Conservation (phyloP, 805 yeast species). For the Ogataea methylovora region DNA sequence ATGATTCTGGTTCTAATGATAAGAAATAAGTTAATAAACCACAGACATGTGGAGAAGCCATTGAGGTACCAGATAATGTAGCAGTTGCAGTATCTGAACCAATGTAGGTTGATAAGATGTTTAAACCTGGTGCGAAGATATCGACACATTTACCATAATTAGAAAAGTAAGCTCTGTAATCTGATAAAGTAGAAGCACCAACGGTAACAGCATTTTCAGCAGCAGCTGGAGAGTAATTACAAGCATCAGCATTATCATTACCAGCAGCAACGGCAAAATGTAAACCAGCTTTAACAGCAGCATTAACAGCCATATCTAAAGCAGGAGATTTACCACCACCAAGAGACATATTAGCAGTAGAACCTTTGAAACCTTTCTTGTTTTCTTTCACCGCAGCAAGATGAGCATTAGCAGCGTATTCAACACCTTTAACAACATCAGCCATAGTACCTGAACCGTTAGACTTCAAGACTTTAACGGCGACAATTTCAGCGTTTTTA, state of each 20-base stretch:
- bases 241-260: conserved; percentile 88
- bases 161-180: conserved; percentile 89
- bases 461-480: conserved; percentile 76
- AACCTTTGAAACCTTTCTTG: conserved; percentile 69
- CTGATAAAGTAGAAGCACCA: conserved; percentile 88
- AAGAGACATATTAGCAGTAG: conserved; percentile 87
- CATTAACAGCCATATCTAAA: conserved; percentile 79
- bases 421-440: conserved; percentile 79
- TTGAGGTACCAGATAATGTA: conserved; percentile 88
- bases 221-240: conserved; percentile 86
- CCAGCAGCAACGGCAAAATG: conserved; percentile 97
- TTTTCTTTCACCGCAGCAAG: conserved; percentile 37
- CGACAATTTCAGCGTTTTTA: conserved; percentile 69
- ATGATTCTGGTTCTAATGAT: conserved; percentile 73
- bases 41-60: conserved; percentile 96
- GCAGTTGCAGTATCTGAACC: conserved; percentile 74
- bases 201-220: conserved; percentile 83
- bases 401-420: conserved; percentile 73
- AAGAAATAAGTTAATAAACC: conserved; percentile 87
- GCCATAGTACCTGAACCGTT: conserved; percentile 82
- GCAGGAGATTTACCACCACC: conserved; percentile 92
- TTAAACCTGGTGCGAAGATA: conserved; percentile 93
- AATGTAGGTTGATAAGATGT: conserved; percentile 76
- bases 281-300: conserved; percentile 82
- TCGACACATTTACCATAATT: conserved; percentile 96